Base-by-base conservation (phyloP, 306 rosid species). In the Argentina anserina region DNA sequence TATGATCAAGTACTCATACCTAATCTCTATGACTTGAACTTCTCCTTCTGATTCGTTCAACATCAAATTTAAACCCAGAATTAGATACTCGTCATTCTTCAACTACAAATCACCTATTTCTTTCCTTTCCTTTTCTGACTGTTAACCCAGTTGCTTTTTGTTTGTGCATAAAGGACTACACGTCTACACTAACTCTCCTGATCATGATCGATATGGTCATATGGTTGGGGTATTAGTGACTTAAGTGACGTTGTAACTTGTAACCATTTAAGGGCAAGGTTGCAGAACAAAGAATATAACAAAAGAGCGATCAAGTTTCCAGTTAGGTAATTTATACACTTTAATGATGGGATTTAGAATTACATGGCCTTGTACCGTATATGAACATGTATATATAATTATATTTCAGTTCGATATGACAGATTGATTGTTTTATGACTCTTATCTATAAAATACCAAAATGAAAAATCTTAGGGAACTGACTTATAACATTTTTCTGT, bases 261-360 rank as follows among this genome's bases (percentile, higher is more conserved):
- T n/a, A n/a, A n/a, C n/a, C n/a, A n/a, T 49, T 39, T 53, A 21
- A 50, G 58, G 64, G 36, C 53, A 69, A 23, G 5, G 29, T 14
- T 37, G 7, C 5, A 10, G 18, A 7, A 59, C 18, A 55, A 55
- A n/a, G 5, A 49, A 8, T 4, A 59, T 65, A 18, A 55, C 26
- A 23, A 6, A 20, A 60, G 7, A 18, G 72, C 73, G 50, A 39
- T 14, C 70, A 73, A 64, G 67, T 69, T 39, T 56, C 37, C 5
- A 2, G 74, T 64, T 81, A 37, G 53, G 69, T 55, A 37, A 63
- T 29, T 56, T 36, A 63, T 64, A 9, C n/a, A n/a, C n/a, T n/a
- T n/a, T n/a, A 59, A 55, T 14, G 52, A 53, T 76, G 68, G 40
- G 58, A 50, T 52, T 52, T 21, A 52, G 28, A 52, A n/a, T n/a